A percentile compares a stretch with the other conserved stretches of the same genome.
Evolutionary conservation across 352 stramenopile genomes (phyloP).

Genomic region (Globisporangium yorkense): DNA sequence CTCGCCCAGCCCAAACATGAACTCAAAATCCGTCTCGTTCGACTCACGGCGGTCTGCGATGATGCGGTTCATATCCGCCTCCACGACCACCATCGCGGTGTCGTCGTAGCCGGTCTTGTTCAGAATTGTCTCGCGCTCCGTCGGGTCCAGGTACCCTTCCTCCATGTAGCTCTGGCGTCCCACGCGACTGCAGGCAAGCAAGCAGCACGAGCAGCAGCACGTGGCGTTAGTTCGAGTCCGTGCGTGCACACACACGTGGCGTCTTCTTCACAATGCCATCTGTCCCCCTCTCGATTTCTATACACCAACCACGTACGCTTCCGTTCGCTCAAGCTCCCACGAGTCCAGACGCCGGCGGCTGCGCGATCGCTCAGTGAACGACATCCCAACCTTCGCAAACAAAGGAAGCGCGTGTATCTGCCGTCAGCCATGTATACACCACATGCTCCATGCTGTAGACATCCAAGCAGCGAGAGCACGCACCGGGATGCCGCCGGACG

Average conservation of each 20-base stretch:
- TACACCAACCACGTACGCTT: constrained; percentile 34
- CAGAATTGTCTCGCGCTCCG: constrained; percentile 71
- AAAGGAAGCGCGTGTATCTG: background rate
- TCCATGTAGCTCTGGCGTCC: constrained; percentile 83
- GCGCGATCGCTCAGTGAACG: constrained; percentile 66
- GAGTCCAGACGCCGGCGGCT: constrained; percentile 73
- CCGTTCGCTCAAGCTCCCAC: constrained; percentile 67
- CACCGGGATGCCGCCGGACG: constrained; percentile 66
- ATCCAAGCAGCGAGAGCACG: background rate
- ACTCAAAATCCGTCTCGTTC: constrained; percentile 80
- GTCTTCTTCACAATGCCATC: background rate
- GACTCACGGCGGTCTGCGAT: constrained; percentile 75
- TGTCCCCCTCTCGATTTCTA: too few relatives aligned
- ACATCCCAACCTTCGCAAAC: constrained; percentile 45
- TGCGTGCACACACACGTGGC: background rate
- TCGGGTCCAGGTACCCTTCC: constrained; percentile 73
- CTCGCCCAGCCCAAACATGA: constrained; percentile 55
- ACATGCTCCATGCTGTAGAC: background rate
- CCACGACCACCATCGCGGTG: constrained; percentile 59
- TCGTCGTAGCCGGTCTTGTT: constrained; percentile 73
- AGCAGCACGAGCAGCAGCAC: background rate
- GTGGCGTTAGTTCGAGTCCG: background rate
- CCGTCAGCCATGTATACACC: background rate
- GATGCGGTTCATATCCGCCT: constrained; percentile 80
- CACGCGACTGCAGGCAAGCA: constrained; percentile 33